These are phyloP conservation scores for Nyctanthes arbortristis DNA, from an alignment of 257 asterid genomes.

Conservation along the genomic window DNA sequence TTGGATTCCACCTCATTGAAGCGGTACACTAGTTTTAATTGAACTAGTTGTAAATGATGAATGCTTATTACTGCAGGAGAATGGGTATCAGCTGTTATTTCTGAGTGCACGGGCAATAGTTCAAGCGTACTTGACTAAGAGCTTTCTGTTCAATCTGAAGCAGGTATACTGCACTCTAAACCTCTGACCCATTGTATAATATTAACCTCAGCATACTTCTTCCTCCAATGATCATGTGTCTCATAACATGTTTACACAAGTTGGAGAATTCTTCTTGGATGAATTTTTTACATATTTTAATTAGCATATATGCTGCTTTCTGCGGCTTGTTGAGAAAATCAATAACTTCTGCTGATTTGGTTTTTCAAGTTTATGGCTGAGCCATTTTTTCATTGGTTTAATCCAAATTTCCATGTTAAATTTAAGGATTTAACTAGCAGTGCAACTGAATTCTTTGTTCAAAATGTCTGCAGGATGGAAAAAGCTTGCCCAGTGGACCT, in stretches of 20 bases:
- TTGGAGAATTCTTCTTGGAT: neutral
- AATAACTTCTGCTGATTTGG: neutral
- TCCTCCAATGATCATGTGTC: neutral
- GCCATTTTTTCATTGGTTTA: neutral
- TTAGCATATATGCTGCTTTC: neutral
- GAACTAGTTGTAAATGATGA: neutral
- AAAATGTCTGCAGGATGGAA: slow-evolving; percentile 79
- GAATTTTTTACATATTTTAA: neutral
- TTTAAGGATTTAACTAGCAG: neutral
- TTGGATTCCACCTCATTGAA: too few species aligned
- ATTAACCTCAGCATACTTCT: neutral
- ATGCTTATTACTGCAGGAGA: slow-evolving; percentile 53
- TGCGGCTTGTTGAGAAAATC: neutral
- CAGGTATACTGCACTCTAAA: slow-evolving; percentile 73
- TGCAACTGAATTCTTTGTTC: slow-evolving; percentile 6
- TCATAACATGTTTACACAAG: neutral
- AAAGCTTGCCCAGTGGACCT: slow-evolving; percentile 89
- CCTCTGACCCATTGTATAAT: slow-evolving; percentile 3
- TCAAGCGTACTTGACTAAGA: slow-evolving; percentile 91
- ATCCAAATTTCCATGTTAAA: neutral
- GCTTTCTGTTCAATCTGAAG: slow-evolving; percentile 85
- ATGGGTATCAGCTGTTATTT: slow-evolving; percentile 95
- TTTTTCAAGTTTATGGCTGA: neutral
- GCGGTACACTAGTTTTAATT: neutral
- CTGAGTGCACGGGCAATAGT: slow-evolving; percentile 98